These are phyloP conservation scores for Zymoseptoria tritici DNA, from an alignment of 2,329 filamentous ascomycete species.

Conservation along the genomic window DNA sequence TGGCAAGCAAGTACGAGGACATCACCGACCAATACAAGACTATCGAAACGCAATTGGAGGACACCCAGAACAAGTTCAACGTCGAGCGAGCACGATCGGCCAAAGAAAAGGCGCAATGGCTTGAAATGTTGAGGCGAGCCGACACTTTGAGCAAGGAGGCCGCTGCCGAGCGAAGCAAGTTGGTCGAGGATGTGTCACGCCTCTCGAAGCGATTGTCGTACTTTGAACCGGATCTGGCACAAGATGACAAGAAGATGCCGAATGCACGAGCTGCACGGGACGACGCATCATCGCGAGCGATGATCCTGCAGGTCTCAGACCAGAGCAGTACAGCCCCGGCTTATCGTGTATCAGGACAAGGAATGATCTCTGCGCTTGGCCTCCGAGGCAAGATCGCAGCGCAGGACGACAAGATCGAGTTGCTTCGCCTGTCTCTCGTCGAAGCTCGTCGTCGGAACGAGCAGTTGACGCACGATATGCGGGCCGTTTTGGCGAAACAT, in stretches of 20 bases:
- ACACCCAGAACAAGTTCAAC: conserved; percentile 43
- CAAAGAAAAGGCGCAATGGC: conserved; percentile 43
- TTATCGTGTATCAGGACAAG: not conserved
- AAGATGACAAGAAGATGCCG: not conserved
- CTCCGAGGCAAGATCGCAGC: not conserved
- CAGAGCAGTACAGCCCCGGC: not conserved
- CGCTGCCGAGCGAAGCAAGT: not conserved
- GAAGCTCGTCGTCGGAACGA: not conserved
- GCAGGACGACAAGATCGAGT: not conserved
- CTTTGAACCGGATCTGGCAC: not conserved
- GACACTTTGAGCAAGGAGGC: not conserved
- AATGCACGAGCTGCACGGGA: not conserved
- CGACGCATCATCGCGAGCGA: not conserved
- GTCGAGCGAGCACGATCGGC: conserved; percentile 37
- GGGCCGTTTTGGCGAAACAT: not conserved
- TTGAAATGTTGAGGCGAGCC: conserved; percentile 40
- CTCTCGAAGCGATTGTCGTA: not conserved
- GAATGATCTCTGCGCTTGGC: not conserved
- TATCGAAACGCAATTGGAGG: conserved; percentile 44
- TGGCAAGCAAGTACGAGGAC: conserved; percentile 45
- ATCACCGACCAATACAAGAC: conserved; percentile 40
- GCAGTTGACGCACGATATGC: not conserved
- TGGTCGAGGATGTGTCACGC: not conserved
- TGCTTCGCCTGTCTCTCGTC: not conserved
- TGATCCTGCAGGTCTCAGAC: not conserved